Evolutionary conservation across 108 stramenopile genomes (phyloP).

Genomic region (Fistulifera pelliculosa): DNA sequence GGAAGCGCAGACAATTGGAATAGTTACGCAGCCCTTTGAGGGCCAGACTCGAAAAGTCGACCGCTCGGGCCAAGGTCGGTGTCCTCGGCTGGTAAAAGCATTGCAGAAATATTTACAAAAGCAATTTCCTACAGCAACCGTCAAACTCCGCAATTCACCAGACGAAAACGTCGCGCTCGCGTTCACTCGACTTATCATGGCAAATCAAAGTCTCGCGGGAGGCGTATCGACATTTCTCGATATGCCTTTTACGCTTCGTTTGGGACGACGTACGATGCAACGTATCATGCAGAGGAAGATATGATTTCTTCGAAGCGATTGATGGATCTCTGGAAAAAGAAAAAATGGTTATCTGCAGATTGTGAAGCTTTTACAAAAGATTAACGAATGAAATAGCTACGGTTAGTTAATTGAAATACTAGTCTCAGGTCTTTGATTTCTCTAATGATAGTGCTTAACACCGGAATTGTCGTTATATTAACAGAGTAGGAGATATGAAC

Average conservation of each 20-base stretch:
- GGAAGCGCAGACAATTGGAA: conserved; percentile 9
- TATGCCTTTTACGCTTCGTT: conserved; percentile 4
- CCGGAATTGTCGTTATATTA: no score
- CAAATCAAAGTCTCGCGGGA: conserved; percentile 8
- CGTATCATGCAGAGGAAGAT: no score
- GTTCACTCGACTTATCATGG: conserved; percentile 10
- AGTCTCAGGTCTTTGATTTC: no score
- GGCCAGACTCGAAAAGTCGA: conserved; percentile 8
- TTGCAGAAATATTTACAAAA: conserved; percentile 3
- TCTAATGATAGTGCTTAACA: no score
- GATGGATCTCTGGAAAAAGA: no score
- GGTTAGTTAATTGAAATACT: no score
- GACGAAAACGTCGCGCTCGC: conserved; percentile 10
- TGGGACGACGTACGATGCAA: conserved; percentile 4
- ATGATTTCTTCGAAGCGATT: no score
- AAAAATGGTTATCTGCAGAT: no score
- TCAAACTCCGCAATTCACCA: conserved; percentile 5
- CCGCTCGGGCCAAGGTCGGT: background rate
- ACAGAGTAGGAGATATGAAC: no score
- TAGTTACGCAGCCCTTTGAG: conserved; percentile 11
- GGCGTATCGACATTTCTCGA: conserved; percentile 5
- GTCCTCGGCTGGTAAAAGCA: background rate
- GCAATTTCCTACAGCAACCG: conserved; percentile 8
- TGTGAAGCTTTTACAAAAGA: no score
- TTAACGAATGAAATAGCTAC: no score